Base-by-base conservation (phyloP, 768 basidiomycete species). In the Lactarius sp. region DNA sequence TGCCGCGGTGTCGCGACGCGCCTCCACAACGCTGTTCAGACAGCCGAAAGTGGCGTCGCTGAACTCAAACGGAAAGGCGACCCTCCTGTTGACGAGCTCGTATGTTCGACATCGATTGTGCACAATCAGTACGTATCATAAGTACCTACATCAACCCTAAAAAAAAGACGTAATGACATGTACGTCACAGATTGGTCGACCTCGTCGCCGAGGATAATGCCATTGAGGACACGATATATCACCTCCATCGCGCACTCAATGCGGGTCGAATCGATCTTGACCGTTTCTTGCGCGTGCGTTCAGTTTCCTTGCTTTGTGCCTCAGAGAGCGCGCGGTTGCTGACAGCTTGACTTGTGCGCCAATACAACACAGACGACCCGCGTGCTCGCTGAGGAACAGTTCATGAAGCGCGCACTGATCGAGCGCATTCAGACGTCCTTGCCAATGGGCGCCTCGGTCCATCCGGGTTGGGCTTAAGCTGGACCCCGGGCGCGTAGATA, bases 151-250 rank as follows among this genome's bases (percentile, higher is more conserved):
- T 56, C 20, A 52, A 31, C 8, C 56, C 22, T 33, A 18, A 27
- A 27, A 27, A 27, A 27, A 27, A 27, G 27, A 27, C 27, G 27
- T 41, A 6, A 61, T 52, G 52, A 60, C 49, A 36, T 50, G 39
- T 34, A 56, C 20, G 13, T 37, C 47, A 42, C 72, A 98, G 96
- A 76, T 79, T 99, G 27, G 87, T 98, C 69, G 92, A 98, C 72
- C 81, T 98, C 34, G 88, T 98, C n/a, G 95, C 97, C n/a, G 97
- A 99, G 74, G 97, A 98, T 75, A 94, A 94, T 70, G 94, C 96
- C 1, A 94, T 98, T 72, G 96, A 98, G 76, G 97, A 98, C 74
- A 96, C 96, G 52, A 90, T 97, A 64, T 99, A 98, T 76, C 94
- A 98, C 73, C 83, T 99, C 52, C 93, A 95, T 68, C 83, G 94